phyloP scores from a whole-genome alignment of 164 flowering plant genomes.

The Liquidambar formosana region DNA sequence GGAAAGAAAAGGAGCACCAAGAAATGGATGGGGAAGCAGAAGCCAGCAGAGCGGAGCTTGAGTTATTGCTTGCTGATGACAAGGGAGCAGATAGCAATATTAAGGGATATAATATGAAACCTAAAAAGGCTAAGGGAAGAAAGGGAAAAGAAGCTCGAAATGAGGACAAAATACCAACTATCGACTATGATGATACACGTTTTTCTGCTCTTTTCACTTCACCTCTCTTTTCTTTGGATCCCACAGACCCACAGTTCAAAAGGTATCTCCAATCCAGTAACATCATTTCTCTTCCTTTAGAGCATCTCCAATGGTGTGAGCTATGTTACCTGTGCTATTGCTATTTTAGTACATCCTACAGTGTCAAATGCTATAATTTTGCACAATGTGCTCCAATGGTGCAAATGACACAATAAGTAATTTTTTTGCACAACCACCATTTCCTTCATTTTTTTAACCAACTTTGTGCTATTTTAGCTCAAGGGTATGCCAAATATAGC shows the following conservation, averaged over 20 bases:
- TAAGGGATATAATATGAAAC: slow-evolving; percentile 81
- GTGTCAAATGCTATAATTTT: too few species aligned
- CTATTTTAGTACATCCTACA: too few species aligned
- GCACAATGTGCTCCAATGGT: too few species aligned
- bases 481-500: too few species aligned
- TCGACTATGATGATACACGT: slow-evolving; percentile 65
- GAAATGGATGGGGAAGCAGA: slow-evolving; percentile 48
- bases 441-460: too few species aligned
- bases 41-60: slow-evolving; percentile 84
- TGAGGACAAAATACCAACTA: slow-evolving; percentile 63
- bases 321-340: too few species aligned
- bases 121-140: slow-evolving; percentile 58
- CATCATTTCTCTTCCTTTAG: too few species aligned
- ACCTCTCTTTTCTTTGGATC: slow-evolving; percentile 77
- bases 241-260: slow-evolving; percentile 87
- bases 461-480: too few species aligned
- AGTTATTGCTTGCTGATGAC: slow-evolving; percentile 79
- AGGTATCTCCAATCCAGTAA: slow-evolving; percentile 43
- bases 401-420: too few species aligned
- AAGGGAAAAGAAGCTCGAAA: slow-evolving; percentile 46
- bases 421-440: too few species aligned
- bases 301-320: too few species aligned
- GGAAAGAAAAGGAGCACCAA: slow-evolving; percentile 22
- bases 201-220: slow-evolving; percentile 59
- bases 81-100: slow-evolving; percentile 43